phyloP scores from a whole-genome alignment of 345 rosid species.

The Cardamine occulta region DNA sequence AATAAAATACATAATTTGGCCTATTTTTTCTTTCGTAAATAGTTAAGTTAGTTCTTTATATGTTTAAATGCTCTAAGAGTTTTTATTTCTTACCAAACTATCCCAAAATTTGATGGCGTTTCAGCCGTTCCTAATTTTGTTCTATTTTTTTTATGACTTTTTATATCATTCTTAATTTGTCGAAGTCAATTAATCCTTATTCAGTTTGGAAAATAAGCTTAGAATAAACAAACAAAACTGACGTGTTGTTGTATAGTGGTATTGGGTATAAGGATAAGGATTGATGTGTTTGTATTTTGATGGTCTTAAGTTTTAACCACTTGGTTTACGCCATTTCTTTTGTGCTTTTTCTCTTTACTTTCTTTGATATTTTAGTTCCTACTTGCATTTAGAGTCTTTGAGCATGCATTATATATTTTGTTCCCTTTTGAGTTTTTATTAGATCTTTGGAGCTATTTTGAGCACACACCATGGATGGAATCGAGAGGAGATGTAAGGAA shows the following conservation, averaged over 20 bases:
- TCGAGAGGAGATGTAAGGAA: too few relatives aligned
- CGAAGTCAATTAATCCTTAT: slow-evolving; percentile 8
- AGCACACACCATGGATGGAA: too few relatives aligned
- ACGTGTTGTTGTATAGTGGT: neutral
- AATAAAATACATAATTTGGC: neutral
- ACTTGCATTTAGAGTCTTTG: too few relatives aligned
- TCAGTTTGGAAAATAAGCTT: neutral
- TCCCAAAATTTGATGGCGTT: neutral
- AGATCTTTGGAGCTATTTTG: too few relatives aligned
- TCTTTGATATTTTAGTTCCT: too few relatives aligned
- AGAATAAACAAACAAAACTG: neutral
- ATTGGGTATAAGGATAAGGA: neutral
- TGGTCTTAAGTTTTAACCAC: neutral
- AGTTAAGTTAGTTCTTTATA: neutral
- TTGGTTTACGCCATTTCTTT: neutral
- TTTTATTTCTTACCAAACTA: neutral
- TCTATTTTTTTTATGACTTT: neutral
- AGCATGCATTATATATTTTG: too few relatives aligned
- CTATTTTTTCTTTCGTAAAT: neutral
- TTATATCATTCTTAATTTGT: slow-evolving; percentile 9
- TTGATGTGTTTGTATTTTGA: neutral
- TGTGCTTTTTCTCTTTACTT: too few relatives aligned
- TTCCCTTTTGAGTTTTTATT: too few relatives aligned
- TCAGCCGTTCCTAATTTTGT: too few relatives aligned
- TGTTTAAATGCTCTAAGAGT: neutral